These are phyloP conservation scores for Gaertneriomyces semiglobifer DNA, from an alignment of 192 early-diverging fungal species.

Conservation along the genomic window DNA sequence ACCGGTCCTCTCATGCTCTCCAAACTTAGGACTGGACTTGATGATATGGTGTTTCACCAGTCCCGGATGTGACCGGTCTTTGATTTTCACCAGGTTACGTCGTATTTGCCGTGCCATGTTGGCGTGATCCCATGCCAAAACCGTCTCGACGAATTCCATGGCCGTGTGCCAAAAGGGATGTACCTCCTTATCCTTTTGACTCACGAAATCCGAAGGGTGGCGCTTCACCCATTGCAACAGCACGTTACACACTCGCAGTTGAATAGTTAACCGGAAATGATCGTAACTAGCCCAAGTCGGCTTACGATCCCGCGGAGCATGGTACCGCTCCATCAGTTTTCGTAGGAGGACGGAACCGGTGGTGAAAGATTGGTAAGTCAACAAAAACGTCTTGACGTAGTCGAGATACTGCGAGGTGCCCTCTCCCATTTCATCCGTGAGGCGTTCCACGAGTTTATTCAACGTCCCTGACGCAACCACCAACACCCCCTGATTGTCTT, in stretches of 20 bases:
- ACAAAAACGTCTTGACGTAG: conserved; percentile 41
- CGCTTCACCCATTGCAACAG: conserved; percentile 40
- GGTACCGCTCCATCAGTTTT: conserved; percentile 36
- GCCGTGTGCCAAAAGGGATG: conserved; percentile 9
- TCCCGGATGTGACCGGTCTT: conserved; percentile 16
- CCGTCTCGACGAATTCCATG: conserved; percentile 31
- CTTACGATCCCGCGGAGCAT: conserved; percentile 20
- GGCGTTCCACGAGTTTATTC: conserved; percentile 31
- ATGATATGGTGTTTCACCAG: conserved; percentile 20
- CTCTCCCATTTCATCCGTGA: conserved; percentile 32
- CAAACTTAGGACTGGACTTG: not conserved
- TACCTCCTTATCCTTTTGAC: conserved; percentile 12
- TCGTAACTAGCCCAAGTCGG: conserved; percentile 30
- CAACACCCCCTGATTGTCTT: not conserved
- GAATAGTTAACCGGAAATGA: conserved; percentile 33
- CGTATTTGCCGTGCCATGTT: conserved; percentile 34
- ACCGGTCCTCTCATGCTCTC: no score
- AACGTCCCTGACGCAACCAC: conserved; percentile 24
- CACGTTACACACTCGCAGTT: conserved; percentile 39
- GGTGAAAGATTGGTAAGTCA: conserved; percentile 45
- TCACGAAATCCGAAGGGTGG: conserved; percentile 32
- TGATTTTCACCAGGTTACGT: conserved; percentile 33
- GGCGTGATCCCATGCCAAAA: conserved; percentile 34
- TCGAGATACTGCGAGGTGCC: conserved; percentile 31
- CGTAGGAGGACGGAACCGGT: conserved; percentile 18